Percentiles rank a stretch among this genome's conserved stretches.
phyloP scores from a whole-genome alignment of 495 filamentous ascomycete genomes.

The Delitschia confertaspora region DNA sequence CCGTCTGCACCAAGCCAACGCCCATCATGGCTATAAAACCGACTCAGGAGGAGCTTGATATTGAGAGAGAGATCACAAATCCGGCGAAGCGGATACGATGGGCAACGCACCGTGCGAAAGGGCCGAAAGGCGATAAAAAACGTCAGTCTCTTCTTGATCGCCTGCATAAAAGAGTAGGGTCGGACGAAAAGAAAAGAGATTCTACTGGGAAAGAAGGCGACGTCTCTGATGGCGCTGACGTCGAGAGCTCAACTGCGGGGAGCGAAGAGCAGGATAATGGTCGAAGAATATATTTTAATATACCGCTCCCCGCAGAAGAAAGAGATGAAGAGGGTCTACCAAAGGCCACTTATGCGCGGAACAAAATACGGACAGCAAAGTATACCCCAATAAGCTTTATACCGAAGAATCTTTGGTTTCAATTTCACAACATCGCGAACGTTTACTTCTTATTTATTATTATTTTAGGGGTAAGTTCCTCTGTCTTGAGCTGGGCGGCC shows the following conservation, averaged over 20 bases:
- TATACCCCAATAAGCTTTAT: slow-evolving; percentile 93
- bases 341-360: slow-evolving; percentile 60
- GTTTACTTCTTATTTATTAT: slow-evolving; percentile 96
- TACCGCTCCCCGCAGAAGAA: slow-evolving; percentile 66
- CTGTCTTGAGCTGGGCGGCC: no score
- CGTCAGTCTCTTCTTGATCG: slow-evolving; percentile 76
- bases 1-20: slow-evolving; percentile 2
- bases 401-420: slow-evolving; percentile 94
- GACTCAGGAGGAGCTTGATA: slow-evolving; percentile 25
- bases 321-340: slow-evolving; percentile 78
- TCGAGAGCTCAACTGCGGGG: slow-evolving; percentile 35
- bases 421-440: slow-evolving; percentile 98
- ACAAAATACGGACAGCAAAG: slow-evolving; percentile 97
- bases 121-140: slow-evolving; percentile 65
- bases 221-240: slow-evolving; percentile 36
- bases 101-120: slow-evolving; percentile 78
- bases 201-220: slow-evolving; percentile 43
- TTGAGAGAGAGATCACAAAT: slow-evolving; percentile 36
- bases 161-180: slow-evolving; percentile 53
- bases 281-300: slow-evolving; percentile 72
- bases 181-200: slow-evolving; percentile 65
- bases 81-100: slow-evolving; percentile 74
- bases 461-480: slow-evolving; percentile 75
- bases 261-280: slow-evolving; percentile 34
- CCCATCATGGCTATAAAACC: slow-evolving; percentile 27